Evolutionary conservation across 768 basidiomycete species (phyloP).

Genomic region (Panaeolus cyanescens): DNA sequence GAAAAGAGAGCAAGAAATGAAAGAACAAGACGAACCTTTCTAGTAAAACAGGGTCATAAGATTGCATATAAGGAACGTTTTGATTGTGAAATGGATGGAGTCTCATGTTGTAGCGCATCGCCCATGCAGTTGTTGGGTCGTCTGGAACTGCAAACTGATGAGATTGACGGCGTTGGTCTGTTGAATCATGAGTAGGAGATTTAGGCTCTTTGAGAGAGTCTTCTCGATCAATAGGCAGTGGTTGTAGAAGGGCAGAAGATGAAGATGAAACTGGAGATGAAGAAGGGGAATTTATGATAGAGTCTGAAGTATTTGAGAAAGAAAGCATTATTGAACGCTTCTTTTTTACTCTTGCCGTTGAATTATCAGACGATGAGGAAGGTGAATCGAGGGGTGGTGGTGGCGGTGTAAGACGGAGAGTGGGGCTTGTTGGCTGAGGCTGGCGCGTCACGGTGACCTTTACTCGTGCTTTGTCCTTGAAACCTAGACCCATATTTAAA

Average conservation of each 20-base stretch:
- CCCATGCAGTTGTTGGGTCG: slow-evolving; percentile 38
- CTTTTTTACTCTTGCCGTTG: slow-evolving; percentile 26
- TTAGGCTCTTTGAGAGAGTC: slow-evolving; percentile 1
- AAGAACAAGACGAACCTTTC: slow-evolving; percentile 54
- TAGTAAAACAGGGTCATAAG: slow-evolving; percentile 56
- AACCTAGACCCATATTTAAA: slow-evolving; percentile 36
- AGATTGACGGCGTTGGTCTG: neutral
- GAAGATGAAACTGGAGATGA: slow-evolving; percentile 11
- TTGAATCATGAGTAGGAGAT: slow-evolving; percentile 4
- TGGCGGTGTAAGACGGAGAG: slow-evolving; percentile 10
- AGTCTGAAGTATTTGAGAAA: slow-evolving; percentile 13
- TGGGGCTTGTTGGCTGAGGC: slow-evolving; percentile 17
- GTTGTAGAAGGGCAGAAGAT: neutral
- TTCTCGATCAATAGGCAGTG: neutral
- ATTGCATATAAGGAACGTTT: slow-evolving; percentile 62
- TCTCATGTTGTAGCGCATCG: slow-evolving; percentile 45
- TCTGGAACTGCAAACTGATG: slow-evolving; percentile 13
- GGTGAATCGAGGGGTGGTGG: neutral
- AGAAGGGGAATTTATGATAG: slow-evolving; percentile 28
- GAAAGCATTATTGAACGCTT: slow-evolving; percentile 33
- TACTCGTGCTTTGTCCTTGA: slow-evolving; percentile 32
- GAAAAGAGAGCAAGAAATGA: slow-evolving; percentile 6
- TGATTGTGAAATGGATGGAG: slow-evolving; percentile 53
- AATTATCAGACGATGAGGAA: neutral
- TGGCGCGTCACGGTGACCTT: slow-evolving; percentile 22